A percentile compares a stretch with the other conserved stretches of the same genome.
Evolutionary conservation across 208 protist species (phyloP).

Genomic region (Trypanosomatidae sp.): DNA sequence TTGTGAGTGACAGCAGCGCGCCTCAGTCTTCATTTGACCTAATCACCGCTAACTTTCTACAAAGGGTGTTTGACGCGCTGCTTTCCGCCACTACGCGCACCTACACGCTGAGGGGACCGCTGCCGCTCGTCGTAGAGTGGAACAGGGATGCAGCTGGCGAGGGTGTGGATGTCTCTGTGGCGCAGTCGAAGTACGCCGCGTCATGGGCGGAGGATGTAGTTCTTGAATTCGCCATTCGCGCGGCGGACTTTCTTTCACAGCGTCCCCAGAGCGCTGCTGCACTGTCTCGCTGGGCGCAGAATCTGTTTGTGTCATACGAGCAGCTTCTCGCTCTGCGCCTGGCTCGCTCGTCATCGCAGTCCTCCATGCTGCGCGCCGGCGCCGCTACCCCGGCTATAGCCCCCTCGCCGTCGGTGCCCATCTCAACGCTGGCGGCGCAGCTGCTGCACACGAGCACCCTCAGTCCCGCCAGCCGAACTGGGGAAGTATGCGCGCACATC

Average conservation of each 20-base stretch:
- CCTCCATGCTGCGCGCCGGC: background rate
- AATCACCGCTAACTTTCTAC: background rate
- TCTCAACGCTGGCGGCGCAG: background rate
- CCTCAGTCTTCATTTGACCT: background rate
- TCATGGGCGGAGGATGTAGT: conserved; percentile 11
- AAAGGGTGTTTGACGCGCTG: conserved; percentile 1
- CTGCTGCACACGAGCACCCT: conserved; percentile 4
- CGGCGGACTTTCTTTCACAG: conserved; percentile 1
- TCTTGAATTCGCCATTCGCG: conserved; percentile 3
- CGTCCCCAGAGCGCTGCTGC: background rate
- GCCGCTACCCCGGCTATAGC: background rate
- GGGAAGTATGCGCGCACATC: background rate
- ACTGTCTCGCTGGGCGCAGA: conserved; percentile 5
- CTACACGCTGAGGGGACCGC: conserved; percentile 5
- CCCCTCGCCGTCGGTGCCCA: background rate
- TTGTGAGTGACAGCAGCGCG: background rate
- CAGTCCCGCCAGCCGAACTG: background rate
- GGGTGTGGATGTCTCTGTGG: background rate
- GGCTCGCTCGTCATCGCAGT: background rate
- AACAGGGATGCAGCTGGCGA: background rate
- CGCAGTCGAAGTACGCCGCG: background rate
- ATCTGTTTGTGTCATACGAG: conserved; percentile 11
- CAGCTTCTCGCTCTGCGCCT: conserved; percentile 11
- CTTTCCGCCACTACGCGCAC: conserved; percentile 1
- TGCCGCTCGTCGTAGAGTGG: conserved; percentile 8